A percentile compares a stretch with the other conserved stretches of the same genome.
These are phyloP conservation scores for Cetraspora pellucida DNA, from an alignment of 192 early-diverging fungal genomes.

Conservation along the genomic window DNA sequence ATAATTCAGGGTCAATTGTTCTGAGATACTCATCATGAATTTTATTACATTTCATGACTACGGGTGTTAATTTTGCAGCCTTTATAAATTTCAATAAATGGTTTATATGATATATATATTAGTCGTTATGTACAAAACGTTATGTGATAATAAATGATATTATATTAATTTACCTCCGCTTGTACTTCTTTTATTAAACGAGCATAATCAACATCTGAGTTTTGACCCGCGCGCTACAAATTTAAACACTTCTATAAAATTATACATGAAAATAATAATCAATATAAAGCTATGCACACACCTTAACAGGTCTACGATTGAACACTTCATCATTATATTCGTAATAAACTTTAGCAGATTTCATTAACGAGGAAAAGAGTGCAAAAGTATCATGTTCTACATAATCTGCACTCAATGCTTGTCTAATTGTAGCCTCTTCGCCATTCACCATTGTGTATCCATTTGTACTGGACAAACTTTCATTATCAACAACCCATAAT, in stretches of 20 bases:
- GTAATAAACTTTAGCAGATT: slow-evolving; percentile 80
- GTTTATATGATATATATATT: background rate
- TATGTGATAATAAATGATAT: background rate
- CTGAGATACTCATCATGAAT: slow-evolving; percentile 73
- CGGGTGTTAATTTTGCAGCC: slow-evolving; percentile 60
- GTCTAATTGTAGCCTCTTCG: slow-evolving; percentile 49
- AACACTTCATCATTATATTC: slow-evolving; percentile 68
- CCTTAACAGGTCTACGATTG: slow-evolving; percentile 42
- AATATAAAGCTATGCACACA: background rate
- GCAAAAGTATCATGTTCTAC: slow-evolving; percentile 87
- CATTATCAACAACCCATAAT: slow-evolving; percentile 73
- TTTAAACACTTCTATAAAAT: background rate
- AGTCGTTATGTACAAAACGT: background rate
- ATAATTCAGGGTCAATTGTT: slow-evolving; percentile 72
- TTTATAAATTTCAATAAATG: slow-evolving; percentile 21
- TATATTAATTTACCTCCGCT: slow-evolving; percentile 21
- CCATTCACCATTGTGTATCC: slow-evolving; percentile 9
- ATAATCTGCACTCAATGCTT: slow-evolving; percentile 67
- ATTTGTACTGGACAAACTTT: slow-evolving; percentile 45
- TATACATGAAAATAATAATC: background rate
- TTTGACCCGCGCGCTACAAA: slow-evolving; percentile 14
- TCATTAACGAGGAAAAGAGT: slow-evolving; percentile 85
- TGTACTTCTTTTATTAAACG: slow-evolving; percentile 13
- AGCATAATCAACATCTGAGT: slow-evolving; percentile 19
- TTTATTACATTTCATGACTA: slow-evolving; percentile 72